Conservation (phyloP, 148 eudicot genomes). For the Gaultheria prostrata region DNA sequence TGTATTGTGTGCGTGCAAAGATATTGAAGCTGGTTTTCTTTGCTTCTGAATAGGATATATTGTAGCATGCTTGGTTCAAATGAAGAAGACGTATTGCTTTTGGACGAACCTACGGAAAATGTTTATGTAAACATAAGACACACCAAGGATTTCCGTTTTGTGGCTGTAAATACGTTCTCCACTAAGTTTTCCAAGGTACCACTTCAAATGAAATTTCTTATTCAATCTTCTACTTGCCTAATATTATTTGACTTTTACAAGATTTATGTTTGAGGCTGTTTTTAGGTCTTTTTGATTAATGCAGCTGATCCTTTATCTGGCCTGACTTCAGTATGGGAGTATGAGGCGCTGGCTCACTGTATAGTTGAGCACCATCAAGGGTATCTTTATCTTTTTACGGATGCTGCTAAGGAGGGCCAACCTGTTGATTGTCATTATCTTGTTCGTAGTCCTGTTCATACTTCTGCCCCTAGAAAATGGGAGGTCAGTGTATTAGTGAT, state of each 20-base stretch:
- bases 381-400: conserved; percentile 72
- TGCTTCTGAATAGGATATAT: conserved; percentile 52
- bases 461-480: conserved; percentile 60
- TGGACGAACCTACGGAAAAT: conserved; percentile 70
- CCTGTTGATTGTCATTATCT: conserved; percentile 77
- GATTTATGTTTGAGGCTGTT: conserved; percentile 23
- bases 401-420: conserved; percentile 63
- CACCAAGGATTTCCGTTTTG: conserved; percentile 72
- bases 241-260: conserved; percentile 1
- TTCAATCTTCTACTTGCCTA: neutral
- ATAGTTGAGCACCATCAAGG: conserved; percentile 90
- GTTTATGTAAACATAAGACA: conserved; percentile 68
- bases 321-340: conserved; percentile 80
- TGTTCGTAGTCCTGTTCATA: conserved; percentile 55
- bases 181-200: conserved; percentile 72
- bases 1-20: neutral
- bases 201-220: neutral
- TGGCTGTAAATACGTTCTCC: conserved; percentile 61
- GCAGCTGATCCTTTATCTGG: conserved; percentile 79
- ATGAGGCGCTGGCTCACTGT: conserved; percentile 69
- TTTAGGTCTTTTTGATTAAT: conserved; percentile 75
- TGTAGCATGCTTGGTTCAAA: conserved; percentile 66
- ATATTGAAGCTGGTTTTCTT: conserved; percentile 9
- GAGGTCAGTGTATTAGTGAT: conserved; percentile 41
- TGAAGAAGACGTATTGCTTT: conserved; percentile 65